A percentile compares a stretch with the other conserved stretches of the same genome.
Conservation (phyloP, 2,329 filamentous ascomycete species). For the Ophiognomonia clavigignenti-juglandacearum region DNA sequence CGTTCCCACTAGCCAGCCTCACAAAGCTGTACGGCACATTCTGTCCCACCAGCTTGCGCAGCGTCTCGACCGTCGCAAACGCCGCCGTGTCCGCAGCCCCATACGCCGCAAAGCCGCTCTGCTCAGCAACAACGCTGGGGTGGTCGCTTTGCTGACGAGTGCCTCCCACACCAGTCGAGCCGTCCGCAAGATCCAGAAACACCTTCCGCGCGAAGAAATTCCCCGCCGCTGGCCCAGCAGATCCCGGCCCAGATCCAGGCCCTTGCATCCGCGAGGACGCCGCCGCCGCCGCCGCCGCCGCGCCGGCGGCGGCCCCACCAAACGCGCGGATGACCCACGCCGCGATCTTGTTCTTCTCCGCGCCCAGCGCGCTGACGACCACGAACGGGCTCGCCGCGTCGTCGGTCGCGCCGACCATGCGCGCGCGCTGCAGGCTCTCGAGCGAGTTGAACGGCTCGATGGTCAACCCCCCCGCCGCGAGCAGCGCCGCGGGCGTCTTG, state of each 20-base stretch:
- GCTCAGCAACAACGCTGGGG: constrained; percentile 63
- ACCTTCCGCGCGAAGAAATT: constrained; percentile 58
- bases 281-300: no score
- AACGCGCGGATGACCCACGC: constrained; percentile 74
- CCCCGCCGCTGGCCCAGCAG: no score
- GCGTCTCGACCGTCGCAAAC: constrained; percentile 78
- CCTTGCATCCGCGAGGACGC: no score
- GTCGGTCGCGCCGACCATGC: constrained; percentile 35
- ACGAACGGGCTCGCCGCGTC: constrained; percentile 65
- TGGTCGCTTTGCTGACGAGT: constrained; percentile 63
- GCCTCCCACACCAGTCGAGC: constrained; percentile 42
- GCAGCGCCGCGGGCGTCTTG: constrained; percentile 56
- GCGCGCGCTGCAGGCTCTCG: constrained; percentile 53
- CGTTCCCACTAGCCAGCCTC: constrained; percentile 58
- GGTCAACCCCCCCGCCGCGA: constrained; percentile 59
- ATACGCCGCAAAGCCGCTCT: constrained; percentile 75
- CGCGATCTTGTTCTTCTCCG: constrained; percentile 74
- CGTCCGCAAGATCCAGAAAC: constrained; percentile 74
- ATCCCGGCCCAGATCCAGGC: no score
- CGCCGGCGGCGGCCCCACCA: constrained; percentile 41
- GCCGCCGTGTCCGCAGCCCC: constrained; percentile 75
- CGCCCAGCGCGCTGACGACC: constrained; percentile 72
- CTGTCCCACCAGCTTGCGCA: constrained; percentile 74
- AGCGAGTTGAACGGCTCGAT: constrained; percentile 78
- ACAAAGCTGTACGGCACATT: constrained; percentile 89